A percentile compares a stretch with the other conserved stretches of the same genome.
phyloP scores from a whole-genome alignment of 257 asterid species.

The Capsicum rhomboideum region DNA sequence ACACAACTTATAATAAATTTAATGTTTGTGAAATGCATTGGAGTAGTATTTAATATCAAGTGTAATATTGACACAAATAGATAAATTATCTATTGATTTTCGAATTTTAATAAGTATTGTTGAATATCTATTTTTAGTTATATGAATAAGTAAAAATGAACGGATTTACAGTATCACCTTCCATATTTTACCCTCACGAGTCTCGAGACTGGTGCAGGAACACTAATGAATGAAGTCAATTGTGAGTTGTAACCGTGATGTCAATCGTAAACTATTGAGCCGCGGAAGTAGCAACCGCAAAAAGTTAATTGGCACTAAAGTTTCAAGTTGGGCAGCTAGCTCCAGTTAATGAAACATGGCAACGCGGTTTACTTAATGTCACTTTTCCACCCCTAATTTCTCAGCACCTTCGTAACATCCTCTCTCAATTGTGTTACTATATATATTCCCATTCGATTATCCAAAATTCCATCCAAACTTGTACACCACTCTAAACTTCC shows the following conservation, averaged over 20 bases:
- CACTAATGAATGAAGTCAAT: neutral
- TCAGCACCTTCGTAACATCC: neutral
- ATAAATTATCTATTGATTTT: too few species aligned
- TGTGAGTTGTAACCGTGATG: too few species aligned
- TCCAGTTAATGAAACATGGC: neutral
- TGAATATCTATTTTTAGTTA: too few species aligned
- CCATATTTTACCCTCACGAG: neutral
- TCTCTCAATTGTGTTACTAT: neutral
- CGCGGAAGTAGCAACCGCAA: neutral
- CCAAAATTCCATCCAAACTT: neutral
- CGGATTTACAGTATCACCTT: too few species aligned
- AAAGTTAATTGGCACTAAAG: neutral
- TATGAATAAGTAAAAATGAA: too few species aligned
- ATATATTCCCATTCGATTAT: neutral
- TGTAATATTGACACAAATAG: too few species aligned
- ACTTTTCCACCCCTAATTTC: too few species aligned
- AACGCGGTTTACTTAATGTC: neutral
- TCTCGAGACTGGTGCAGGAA: neutral
- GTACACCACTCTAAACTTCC: neutral
- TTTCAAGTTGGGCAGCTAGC: neutral
- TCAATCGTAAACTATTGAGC: neutral
- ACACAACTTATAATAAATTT: too few species aligned
- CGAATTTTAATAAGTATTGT: too few species aligned
- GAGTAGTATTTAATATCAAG: too few species aligned
- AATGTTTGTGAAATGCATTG: too few species aligned